A percentile compares a stretch with the other conserved stretches of the same genome.
These are phyloP conservation scores for Emericellopsis atlantica DNA, from an alignment of 2,329 filamentous ascomycete species.

Conservation along the genomic window DNA sequence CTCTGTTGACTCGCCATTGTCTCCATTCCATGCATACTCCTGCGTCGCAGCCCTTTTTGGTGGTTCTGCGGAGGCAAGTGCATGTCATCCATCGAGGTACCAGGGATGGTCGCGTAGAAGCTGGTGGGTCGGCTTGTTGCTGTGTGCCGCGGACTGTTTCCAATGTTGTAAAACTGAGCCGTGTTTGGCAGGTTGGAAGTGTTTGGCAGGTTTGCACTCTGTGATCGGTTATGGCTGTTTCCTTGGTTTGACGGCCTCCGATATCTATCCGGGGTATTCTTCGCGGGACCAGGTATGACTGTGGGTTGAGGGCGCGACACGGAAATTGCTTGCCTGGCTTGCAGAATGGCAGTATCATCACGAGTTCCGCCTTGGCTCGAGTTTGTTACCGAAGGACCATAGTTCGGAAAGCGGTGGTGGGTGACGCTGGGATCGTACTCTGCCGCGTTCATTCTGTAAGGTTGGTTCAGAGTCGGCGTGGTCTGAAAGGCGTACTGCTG, in stretches of 20 bases:
- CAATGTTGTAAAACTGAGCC: slow-evolving; percentile 16
- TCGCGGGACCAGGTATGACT: slow-evolving; percentile 21
- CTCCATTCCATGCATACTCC: slow-evolving; percentile 63
- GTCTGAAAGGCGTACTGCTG: slow-evolving; percentile 68
- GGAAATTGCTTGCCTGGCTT: neutral
- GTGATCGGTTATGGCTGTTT: slow-evolving; percentile 21
- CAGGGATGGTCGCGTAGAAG: slow-evolving; percentile 33
- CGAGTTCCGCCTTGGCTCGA: slow-evolving; percentile 24
- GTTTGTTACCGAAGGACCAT: slow-evolving; percentile 15
- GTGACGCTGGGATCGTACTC: slow-evolving; percentile 7
- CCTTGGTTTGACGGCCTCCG: slow-evolving; percentile 38
- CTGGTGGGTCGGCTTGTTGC: slow-evolving; percentile 36
- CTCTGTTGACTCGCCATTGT: slow-evolving; percentile 9
- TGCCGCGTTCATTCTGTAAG: slow-evolving; percentile 14
- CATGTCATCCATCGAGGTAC: slow-evolving; percentile 54
- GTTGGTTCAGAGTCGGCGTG: slow-evolving; percentile 51
- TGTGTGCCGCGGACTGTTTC: slow-evolving; percentile 15
- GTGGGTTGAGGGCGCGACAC: neutral
- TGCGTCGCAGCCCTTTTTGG: slow-evolving; percentile 64
- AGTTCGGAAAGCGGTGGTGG: slow-evolving; percentile 7
- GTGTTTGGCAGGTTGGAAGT: slow-evolving; percentile 11
- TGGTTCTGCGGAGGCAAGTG: slow-evolving; percentile 48
- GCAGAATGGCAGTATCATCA: slow-evolving; percentile 38
- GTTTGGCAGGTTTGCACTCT: slow-evolving; percentile 18
- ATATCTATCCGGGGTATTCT: slow-evolving; percentile 62